Conservation (phyloP, 768 basidiomycete species). For the Pisolithus orientalis region DNA sequence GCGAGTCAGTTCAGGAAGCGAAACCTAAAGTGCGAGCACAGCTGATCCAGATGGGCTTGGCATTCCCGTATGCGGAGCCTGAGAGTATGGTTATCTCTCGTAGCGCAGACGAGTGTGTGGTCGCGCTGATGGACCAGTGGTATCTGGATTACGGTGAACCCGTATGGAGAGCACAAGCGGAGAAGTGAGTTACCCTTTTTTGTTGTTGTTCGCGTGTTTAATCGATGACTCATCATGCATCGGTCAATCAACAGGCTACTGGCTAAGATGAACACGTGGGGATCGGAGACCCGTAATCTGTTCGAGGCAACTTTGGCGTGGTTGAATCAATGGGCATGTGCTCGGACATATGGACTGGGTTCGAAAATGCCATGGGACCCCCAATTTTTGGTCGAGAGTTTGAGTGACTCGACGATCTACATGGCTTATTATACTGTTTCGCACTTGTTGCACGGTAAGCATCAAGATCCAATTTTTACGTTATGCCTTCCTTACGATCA, state of each 20-base stretch:
- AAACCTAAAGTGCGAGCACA: slow-evolving; percentile 82
- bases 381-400: slow-evolving; percentile 90
- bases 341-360: slow-evolving; percentile 94
- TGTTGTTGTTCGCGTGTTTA: background rate
- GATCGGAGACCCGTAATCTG: slow-evolving; percentile 82
- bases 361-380: slow-evolving; percentile 96
- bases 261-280: slow-evolving; percentile 84
- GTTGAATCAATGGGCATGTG: slow-evolving; percentile 99
- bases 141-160: slow-evolving; percentile 96
- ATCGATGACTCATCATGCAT: slow-evolving; percentile 2
- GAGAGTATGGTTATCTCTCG: slow-evolving; percentile 86
- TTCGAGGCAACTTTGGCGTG: slow-evolving; percentile 91
- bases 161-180: slow-evolving; percentile 80
- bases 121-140: slow-evolving; percentile 99
- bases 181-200: slow-evolving; percentile 49
- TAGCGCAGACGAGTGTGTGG: slow-evolving; percentile 95
- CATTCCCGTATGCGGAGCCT: slow-evolving; percentile 92
- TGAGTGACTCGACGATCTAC: slow-evolving; percentile 97
- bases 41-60: slow-evolving; percentile 73
- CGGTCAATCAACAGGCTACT: slow-evolving; percentile 47
- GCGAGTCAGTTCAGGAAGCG: slow-evolving; percentile 82
- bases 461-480: background rate
- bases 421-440: slow-evolving; percentile 97
- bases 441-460: slow-evolving; percentile 83
- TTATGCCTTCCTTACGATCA: background rate